A percentile compares a stretch with the other conserved stretches of the same genome.
These are phyloP conservation scores for Talaromyces sp. DNA, from an alignment of 2,329 filamentous ascomycete genomes.

Conservation along the genomic window DNA sequence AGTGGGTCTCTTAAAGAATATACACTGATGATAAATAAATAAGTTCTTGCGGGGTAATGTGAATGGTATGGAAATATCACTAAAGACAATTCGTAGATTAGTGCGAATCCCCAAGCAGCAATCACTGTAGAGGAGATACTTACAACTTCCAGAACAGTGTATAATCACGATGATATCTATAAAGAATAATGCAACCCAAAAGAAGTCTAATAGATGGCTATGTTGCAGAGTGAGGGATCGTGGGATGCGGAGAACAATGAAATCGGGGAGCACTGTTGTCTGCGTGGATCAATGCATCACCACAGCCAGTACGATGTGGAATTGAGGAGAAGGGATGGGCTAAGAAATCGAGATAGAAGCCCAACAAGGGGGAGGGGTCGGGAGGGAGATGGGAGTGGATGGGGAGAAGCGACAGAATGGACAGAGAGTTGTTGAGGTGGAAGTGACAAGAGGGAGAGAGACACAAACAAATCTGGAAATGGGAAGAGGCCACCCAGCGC, in stretches of 20 bases:
- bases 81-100: background rate
- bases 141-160: background rate
- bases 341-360: background rate
- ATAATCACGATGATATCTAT: background rate
- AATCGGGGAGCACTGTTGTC: background rate
- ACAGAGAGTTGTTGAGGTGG: background rate
- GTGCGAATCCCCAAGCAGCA: background rate
- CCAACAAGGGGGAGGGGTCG: background rate
- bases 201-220: background rate
- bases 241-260: constrained; percentile 11
- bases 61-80: background rate
- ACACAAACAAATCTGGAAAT: background rate
- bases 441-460: background rate
- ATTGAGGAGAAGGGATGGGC: background rate
- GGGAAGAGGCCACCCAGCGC: constrained; percentile 8
- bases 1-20: background rate
- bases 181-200: background rate
- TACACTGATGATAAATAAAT: background rate
- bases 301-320: background rate
- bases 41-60: background rate
- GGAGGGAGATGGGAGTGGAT: background rate
- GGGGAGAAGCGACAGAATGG: constrained; percentile 1
- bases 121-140: background rate
- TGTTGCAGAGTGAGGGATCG: background rate
- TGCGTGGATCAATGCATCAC: constrained; percentile 13